Evolutionary conservation across 2,329 filamentous ascomycete species (phyloP).

Genomic region (Fusarium ramigenum): DNA sequence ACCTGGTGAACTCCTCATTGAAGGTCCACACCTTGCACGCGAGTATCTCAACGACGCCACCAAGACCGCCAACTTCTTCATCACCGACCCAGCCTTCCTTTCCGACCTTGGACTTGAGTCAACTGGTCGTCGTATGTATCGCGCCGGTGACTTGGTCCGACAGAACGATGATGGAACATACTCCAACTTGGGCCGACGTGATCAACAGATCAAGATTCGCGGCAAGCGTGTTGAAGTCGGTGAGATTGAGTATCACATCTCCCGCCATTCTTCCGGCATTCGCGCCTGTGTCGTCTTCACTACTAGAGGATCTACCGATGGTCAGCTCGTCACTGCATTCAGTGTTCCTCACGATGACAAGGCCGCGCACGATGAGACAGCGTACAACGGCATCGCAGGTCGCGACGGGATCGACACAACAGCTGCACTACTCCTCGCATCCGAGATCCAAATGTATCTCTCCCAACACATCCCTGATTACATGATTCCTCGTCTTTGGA

Average conservation of each 20-base stretch:
- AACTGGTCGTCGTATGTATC: not conserved
- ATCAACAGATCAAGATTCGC: not conserved
- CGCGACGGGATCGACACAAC: not conserved
- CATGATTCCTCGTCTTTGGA: slow-evolving; percentile 3
- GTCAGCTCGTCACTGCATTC: not conserved
- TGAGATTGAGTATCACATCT: slow-evolving; percentile 1
- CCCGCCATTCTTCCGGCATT: not conserved
- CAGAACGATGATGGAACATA: not conserved
- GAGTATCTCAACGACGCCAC: not conserved
- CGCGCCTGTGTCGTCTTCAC: not conserved
- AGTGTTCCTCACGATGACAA: not conserved
- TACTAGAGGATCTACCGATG: not conserved
- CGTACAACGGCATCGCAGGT: not conserved
- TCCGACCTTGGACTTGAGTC: not conserved
- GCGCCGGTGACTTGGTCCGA: not conserved
- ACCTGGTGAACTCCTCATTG: not conserved
- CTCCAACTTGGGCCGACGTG: not conserved
- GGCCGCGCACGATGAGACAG: not conserved
- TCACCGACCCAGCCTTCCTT: not conserved
- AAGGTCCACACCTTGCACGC: not conserved
- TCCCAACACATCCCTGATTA: not conserved
- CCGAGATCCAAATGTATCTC: not conserved
- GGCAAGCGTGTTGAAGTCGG: slow-evolving; percentile 1
- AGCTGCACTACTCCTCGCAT: not conserved
- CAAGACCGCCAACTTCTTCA: not conserved